A percentile compares a stretch with the other conserved stretches of the same genome.
Conservation (phyloP, 139 green algal genomes). For the Parachlorella kessleri region DNA sequence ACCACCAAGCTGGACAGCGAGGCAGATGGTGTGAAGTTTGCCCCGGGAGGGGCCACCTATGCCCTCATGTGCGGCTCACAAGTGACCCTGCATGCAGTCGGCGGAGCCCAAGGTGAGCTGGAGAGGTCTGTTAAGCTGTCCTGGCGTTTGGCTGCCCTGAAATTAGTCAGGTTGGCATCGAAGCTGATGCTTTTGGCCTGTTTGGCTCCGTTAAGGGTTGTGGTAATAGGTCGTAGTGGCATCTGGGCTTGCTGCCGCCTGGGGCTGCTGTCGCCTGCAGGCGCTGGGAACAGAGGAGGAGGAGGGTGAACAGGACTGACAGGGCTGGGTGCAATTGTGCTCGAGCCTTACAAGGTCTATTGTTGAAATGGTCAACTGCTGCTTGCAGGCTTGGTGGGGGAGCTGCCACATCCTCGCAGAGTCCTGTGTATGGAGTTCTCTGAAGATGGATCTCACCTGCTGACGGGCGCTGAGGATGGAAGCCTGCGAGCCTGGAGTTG, state of each 20-base stretch:
- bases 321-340: neutral
- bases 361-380: neutral
- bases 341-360: neutral
- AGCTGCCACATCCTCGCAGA: slow-evolving; percentile 33
- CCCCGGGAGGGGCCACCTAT: slow-evolving; percentile 49
- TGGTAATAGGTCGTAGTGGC: no score
- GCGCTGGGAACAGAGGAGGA: no score
- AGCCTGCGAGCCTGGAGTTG: slow-evolving; percentile 50
- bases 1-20: slow-evolving; percentile 58
- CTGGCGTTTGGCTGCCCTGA: no score
- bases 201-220: no score
- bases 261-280: no score
- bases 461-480: slow-evolving; percentile 49
- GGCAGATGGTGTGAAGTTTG: slow-evolving; percentile 56
- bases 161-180: no score
- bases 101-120: slow-evolving; percentile 6
- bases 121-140: no score
- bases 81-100: slow-evolving; percentile 49
- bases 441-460: slow-evolving; percentile 9
- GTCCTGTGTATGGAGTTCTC: slow-evolving; percentile 41
- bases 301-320: no score
- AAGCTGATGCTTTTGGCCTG: no score
- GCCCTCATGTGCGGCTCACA: slow-evolving; percentile 44
- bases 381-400: slow-evolving; percentile 9
- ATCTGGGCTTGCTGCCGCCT: no score